Percentiles rank a stretch among this genome's conserved stretches.
Conservation (phyloP, 139 green algal species). For the Asterochloris erici region DNA sequence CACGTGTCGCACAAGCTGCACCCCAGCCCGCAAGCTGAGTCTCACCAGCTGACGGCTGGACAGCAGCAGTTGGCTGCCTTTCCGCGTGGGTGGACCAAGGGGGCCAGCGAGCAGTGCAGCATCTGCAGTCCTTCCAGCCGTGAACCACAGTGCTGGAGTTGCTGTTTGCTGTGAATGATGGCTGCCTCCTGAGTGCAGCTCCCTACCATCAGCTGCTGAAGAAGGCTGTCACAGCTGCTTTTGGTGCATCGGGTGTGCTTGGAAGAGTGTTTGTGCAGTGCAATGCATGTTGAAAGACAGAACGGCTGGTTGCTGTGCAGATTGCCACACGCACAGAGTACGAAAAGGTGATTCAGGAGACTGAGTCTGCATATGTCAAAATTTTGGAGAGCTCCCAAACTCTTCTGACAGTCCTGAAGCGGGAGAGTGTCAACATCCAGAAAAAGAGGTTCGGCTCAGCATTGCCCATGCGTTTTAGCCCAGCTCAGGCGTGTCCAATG, state of each 20-base stretch:
- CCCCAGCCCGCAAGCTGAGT: not conserved
- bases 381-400: conserved; percentile 77
- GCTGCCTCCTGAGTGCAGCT: too few species aligned
- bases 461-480: too few species aligned
- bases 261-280: too few species aligned
- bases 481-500: too few species aligned
- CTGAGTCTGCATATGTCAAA: conserved; percentile 42
- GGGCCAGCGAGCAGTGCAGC: not conserved
- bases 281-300: too few species aligned
- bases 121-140: not conserved
- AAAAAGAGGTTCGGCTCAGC: conserved; percentile 37
- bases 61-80: not conserved
- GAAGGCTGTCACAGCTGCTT: not conserved
- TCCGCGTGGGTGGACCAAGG: not conserved
- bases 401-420: conserved; percentile 71
- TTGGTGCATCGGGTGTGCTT: not conserved
- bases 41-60: not conserved
- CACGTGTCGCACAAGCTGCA: not conserved
- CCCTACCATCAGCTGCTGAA: too few species aligned
- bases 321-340: conserved; percentile 61
- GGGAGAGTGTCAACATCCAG: conserved; percentile 62
- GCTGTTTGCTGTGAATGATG: not conserved
- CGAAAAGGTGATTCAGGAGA: conserved; percentile 58
- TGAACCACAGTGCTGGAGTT: not conserved
- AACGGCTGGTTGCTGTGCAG: conserved; percentile 17